phyloP scores from a whole-genome alignment of 1,284 basidiomycete species.

The Amylostereum chailletii region DNA sequence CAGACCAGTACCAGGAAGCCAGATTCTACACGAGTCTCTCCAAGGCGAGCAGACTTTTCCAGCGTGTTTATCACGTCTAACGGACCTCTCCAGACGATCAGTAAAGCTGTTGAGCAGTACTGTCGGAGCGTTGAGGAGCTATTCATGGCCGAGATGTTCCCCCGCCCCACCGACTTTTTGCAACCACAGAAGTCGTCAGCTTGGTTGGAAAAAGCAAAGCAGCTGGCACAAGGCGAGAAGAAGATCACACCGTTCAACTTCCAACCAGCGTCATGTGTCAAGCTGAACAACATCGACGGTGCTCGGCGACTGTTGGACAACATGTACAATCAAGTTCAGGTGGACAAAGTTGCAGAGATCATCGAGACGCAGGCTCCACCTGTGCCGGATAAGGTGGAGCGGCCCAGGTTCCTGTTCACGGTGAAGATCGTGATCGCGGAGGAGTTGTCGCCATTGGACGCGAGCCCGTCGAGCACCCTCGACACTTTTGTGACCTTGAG shows the following conservation, averaged over 20 bases:
- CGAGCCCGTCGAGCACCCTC: conserved; percentile 58
- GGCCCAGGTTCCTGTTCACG: conserved; percentile 78
- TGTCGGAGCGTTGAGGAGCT: conserved; percentile 82
- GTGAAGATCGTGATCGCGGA: conserved; percentile 92
- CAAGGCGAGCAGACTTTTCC: conserved; percentile 44
- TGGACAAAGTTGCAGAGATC: conserved; percentile 77
- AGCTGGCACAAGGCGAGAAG: conserved; percentile 78
- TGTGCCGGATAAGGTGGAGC: conserved; percentile 58
- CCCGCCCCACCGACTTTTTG: conserved; percentile 65
- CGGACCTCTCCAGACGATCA: conserved; percentile 59
- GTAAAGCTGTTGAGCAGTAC: conserved; percentile 89
- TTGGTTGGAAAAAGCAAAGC: conserved; percentile 91
- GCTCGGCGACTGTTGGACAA: conserved; percentile 87
- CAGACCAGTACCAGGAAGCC: conserved; percentile 83
- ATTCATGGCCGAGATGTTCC: conserved; percentile 93
- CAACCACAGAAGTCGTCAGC: conserved; percentile 83
- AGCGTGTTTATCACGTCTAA: neutral
- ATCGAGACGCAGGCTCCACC: conserved; percentile 53
- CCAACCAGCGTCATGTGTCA: conserved; percentile 88
- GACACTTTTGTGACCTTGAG: conserved; percentile 95
- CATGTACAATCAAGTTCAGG: conserved; percentile 88
- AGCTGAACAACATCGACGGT: conserved; percentile 95
- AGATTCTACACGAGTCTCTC: conserved; percentile 84
- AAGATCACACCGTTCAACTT: conserved; percentile 94
- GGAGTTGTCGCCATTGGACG: conserved; percentile 67